These are phyloP conservation scores for Geranomyces variabilis DNA, from an alignment of 192 early-diverging fungal genomes.

Conservation along the genomic window DNA sequence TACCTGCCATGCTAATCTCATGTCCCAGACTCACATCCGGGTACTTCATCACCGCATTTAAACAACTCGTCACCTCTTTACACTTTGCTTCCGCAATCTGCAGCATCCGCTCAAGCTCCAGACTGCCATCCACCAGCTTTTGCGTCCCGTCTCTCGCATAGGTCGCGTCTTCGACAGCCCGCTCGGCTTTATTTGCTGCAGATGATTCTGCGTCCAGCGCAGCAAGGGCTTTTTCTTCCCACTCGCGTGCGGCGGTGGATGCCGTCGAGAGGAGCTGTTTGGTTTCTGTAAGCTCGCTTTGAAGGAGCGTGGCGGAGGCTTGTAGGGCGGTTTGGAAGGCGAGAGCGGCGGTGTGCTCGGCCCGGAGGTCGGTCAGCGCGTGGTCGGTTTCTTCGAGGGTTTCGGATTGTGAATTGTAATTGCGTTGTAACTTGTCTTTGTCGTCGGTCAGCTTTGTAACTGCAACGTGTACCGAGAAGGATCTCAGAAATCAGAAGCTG, in stretches of 20 bases:
- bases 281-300: slow-evolving; percentile 4
- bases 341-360: background rate
- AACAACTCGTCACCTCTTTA: slow-evolving; percentile 16
- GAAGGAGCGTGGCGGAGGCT: background rate
- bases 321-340: background rate
- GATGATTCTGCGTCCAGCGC: background rate
- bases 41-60: slow-evolving; percentile 40
- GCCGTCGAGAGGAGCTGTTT: background rate
- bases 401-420: no score
- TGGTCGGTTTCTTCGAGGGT: no score
- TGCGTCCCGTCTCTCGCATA: slow-evolving; percentile 9
- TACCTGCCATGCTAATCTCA: slow-evolving; percentile 24
- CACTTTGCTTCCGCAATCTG: slow-evolving; percentile 4
- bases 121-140: slow-evolving; percentile 18
- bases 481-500: no score
- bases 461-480: no score
- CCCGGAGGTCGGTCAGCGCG: no score
- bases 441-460: no score
- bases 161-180: slow-evolving; percentile 1
- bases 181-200: background rate
- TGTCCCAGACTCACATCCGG: slow-evolving; percentile 49
- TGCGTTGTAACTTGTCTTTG: no score
- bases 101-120: slow-evolving; percentile 33
- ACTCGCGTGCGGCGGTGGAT: background rate
- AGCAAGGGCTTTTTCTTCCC: background rate